Evolutionary conservation across 2,329 filamentous ascomycete species (phyloP), one percentile per base, ranked within the genome.

Genomic region (Arthrobotrys conoides): DNA sequence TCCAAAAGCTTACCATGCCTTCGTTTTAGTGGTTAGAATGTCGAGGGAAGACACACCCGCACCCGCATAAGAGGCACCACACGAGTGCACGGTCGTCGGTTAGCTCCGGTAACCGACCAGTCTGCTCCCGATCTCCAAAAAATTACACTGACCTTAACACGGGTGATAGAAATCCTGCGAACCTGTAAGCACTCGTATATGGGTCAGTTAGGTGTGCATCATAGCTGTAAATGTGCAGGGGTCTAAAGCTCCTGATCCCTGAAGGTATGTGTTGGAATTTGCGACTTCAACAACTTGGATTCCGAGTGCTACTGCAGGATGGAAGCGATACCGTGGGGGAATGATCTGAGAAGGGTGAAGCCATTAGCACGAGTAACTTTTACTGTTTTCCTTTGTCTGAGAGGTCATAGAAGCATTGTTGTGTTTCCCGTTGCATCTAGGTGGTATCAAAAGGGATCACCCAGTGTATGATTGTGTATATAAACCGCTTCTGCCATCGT

Each of bases 231-330:
- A 30, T 30, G 10, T 24, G 20, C 20, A 48, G 38, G 16, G 38
- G 14, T 44, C 10, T 16, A 6, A 6, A 30, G 27, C 27, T 30
- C 27, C 27, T 3, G 41, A 18, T n/a, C 44, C 44, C n/a, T 46
- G 44, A 6, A 41, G 12, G 12, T n/a, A 16, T 22, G 27, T 59
- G 53, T 59, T 59, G 53, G 33, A 59, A 36, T 59, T 59, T 33
- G 27, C 6, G 3, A 33, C 10, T 6, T 9, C 51, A 55, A 55
- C 51, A 55, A n/a, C 27, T 18, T 55, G 6, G 5, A 12, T 5
- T 41, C 38, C 3, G 12, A 41, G 16, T 41, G 38, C 38, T 30
- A 41, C 14, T 9, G 3, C n/a, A 20, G 44, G 44, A 10, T 20
- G 44, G 20, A 46, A 41, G 38, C 20, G n/a, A 46, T 46, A 46